Evolutionary conservation across 2,329 filamentous ascomycete species (phyloP).

Genomic region (Colletotrichum sp.): DNA sequence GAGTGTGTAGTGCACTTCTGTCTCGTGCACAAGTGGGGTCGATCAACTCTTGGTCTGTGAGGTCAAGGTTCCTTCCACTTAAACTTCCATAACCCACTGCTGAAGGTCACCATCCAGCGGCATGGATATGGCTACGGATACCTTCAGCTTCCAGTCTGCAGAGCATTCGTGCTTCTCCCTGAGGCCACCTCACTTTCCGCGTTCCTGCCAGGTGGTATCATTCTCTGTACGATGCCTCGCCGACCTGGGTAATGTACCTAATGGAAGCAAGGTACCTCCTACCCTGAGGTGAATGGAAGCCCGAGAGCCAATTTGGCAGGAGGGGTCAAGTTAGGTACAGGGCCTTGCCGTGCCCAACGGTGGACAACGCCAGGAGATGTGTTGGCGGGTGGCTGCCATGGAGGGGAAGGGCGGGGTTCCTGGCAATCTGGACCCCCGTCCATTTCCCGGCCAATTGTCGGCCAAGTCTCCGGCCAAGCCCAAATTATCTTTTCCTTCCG

Average conservation of each 20-base stretch:
- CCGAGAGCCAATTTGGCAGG: neutral
- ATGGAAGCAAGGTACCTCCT: neutral
- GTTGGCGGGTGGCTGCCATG: neutral
- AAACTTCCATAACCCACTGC: neutral
- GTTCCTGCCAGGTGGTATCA: neutral
- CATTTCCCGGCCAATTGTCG: constrained; percentile 8
- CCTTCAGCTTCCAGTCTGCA: neutral
- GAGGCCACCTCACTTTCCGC: neutral
- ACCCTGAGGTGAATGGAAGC: neutral
- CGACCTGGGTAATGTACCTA: neutral
- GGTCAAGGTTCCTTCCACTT: neutral
- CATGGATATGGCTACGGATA: neutral
- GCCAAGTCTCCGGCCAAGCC: neutral
- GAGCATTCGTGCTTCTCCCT: neutral
- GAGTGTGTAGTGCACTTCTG: constrained; percentile 26
- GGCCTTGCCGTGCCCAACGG: neutral
- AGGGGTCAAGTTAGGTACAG: neutral
- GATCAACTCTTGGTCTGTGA: constrained; percentile 1
- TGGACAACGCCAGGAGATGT: neutral
- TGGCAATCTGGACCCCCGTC: neutral
- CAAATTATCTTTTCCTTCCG: neutral
- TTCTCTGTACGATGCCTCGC: neutral
- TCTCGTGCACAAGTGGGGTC: constrained; percentile 43
- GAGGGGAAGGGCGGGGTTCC: constrained; percentile 11
- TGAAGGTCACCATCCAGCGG: neutral